phyloP scores from a whole-genome alignment of 495 filamentous ascomycete species.

The Penicillium nucicola region DNA sequence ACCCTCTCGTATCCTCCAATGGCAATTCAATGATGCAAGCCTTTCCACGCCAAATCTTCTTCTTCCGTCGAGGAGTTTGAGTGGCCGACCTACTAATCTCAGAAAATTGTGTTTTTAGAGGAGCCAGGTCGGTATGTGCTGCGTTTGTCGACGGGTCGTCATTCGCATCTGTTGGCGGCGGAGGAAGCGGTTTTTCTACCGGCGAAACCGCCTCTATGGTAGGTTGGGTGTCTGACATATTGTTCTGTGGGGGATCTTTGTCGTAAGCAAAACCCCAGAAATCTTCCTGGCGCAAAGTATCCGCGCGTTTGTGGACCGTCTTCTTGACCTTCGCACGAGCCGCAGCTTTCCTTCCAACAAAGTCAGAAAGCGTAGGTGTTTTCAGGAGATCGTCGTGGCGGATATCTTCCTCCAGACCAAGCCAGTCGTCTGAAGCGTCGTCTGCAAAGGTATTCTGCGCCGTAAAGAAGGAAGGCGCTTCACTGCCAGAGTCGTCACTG shows the following conservation, averaged over 20 bases:
- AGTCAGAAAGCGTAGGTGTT: conserved; percentile 44
- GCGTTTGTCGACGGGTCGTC: conserved; percentile 8
- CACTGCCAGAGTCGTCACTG: conserved; percentile 66
- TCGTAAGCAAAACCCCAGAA: conserved; percentile 50
- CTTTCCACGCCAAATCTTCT: conserved; percentile 67
- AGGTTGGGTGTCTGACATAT: conserved; percentile 35
- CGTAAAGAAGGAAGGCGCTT: conserved; percentile 45
- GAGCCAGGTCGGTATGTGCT: conserved; percentile 6
- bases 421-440: conserved; percentile 42
- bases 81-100: conserved; percentile 15
- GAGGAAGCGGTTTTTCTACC: conserved; percentile 46
- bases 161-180: conserved; percentile 34
- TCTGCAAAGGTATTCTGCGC: conserved; percentile 43
- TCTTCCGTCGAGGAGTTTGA: conserved; percentile 32
- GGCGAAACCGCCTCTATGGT: conserved; percentile 22
- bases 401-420: conserved; percentile 42
- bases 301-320: conserved; percentile 52
- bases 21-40: conserved; percentile 70
- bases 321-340: conserved; percentile 44
- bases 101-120: conserved; percentile 11
- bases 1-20: conserved; percentile 59
- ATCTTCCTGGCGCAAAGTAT: conserved; percentile 61
- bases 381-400: conserved; percentile 39
- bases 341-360: conserved; percentile 28
- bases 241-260: conserved; percentile 33